A percentile compares a stretch with the other conserved stretches of the same genome.
These are phyloP conservation scores for Lophium mytilinum DNA, from an alignment of 495 filamentous ascomycete genomes.

Conservation along the genomic window DNA sequence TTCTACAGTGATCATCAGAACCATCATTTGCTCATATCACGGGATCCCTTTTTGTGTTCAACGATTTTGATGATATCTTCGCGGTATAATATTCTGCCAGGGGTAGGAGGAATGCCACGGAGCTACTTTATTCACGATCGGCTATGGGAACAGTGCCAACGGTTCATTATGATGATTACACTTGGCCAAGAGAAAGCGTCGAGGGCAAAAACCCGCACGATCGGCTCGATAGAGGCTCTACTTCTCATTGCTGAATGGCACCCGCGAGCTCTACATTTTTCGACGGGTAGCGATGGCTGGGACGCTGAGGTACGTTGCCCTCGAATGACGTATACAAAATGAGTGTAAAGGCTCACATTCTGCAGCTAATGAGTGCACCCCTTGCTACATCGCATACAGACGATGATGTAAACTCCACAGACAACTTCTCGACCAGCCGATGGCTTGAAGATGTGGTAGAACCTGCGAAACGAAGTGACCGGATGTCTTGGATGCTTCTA, in stretches of 20 bases:
- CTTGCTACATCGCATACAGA: too few species aligned
- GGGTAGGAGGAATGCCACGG: conserved; percentile 43
- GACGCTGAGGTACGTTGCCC: conserved; percentile 11
- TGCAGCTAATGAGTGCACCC: too few species aligned
- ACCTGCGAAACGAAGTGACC: conserved; percentile 44
- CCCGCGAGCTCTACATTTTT: conserved; percentile 46
- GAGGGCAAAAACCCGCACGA: conserved; percentile 32
- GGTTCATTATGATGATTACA: conserved; percentile 43
- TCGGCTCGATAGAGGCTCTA: conserved; percentile 46
- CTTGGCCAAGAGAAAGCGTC: conserved; percentile 44
- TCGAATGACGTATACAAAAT: too few species aligned
- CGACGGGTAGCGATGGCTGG: conserved; percentile 39
- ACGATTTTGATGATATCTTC: conserved; percentile 50
- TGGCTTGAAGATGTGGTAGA: conserved; percentile 38
- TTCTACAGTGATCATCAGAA: conserved; percentile 42
- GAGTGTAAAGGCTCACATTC: too few species aligned
- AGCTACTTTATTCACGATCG: conserved; percentile 49
- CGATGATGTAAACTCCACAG: conserved; percentile 1
- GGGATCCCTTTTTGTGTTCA: conserved; percentile 43
- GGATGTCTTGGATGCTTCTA: conserved; percentile 51
- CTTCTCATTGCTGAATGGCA: conserved; percentile 51
- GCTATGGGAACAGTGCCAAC: conserved; percentile 48
- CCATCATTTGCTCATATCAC: conserved; percentile 39
- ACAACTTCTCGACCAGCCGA: conserved; percentile 14
- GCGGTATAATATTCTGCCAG: conserved; percentile 39